phyloP scores from a whole-genome alignment of 345 rosid species.

The Nephelium lappaceum region DNA sequence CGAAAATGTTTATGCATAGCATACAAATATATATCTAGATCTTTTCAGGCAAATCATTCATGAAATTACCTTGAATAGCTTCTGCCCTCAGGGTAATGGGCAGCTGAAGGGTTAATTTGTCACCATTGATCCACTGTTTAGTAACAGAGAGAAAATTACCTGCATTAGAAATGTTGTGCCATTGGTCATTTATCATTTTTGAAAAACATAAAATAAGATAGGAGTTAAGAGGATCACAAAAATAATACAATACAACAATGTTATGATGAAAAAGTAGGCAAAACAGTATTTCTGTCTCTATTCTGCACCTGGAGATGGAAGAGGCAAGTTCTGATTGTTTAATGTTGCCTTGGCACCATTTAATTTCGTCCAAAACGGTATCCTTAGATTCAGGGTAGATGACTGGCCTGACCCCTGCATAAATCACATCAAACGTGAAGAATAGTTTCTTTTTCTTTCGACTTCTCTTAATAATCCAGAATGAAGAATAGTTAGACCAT shows the following conservation, averaged over 20 bases:
- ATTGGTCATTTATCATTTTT: background rate
- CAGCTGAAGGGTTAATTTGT: slow-evolving; percentile 60
- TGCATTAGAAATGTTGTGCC: slow-evolving; percentile 25
- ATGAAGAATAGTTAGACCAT: background rate
- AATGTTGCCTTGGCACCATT: slow-evolving; percentile 41
- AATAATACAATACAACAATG: background rate
- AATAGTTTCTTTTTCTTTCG: background rate
- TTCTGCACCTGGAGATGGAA: slow-evolving; percentile 44
- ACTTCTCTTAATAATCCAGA: too few relatives aligned
- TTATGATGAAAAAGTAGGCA: too few relatives aligned
- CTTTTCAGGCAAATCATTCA: background rate
- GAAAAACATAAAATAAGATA: background rate
- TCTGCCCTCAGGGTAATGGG: slow-evolving; percentile 67
- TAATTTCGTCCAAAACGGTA: slow-evolving; percentile 46
- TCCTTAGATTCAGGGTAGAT: slow-evolving; percentile 44
- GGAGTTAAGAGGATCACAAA: background rate
- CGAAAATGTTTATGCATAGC: background rate
- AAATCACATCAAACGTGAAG: background rate
- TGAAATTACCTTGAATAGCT: slow-evolving; percentile 65
- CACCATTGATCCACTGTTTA: slow-evolving; percentile 55
- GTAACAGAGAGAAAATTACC: slow-evolving; percentile 63
- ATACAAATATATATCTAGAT: background rate
- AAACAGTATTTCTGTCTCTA: too few relatives aligned
- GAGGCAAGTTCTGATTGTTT: slow-evolving; percentile 30
- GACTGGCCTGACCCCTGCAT: slow-evolving; percentile 31